Evolutionary conservation across 805 yeast species (phyloP), one percentile per base, ranked within the genome.

Genomic region (Metschnikowia rubicola): DNA sequence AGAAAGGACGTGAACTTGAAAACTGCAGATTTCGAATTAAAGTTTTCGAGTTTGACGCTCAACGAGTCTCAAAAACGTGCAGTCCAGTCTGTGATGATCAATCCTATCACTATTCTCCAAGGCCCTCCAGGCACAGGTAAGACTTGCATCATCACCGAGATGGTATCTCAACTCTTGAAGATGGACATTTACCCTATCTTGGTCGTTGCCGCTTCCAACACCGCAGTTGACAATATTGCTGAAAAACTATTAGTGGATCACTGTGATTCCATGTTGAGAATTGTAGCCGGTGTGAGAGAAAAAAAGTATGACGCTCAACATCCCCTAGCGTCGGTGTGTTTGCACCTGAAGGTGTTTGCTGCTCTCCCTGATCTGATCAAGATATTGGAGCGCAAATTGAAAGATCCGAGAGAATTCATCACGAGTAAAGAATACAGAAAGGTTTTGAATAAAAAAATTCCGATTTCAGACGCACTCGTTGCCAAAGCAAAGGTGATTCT

Each of bases 111-210:
- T 15, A 38, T 54, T 29, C 47, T 50, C 35, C 97, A 90, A 64
- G 97, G 97, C 13, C 97, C 97, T 10, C 97, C 97, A 4, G 77
- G 77, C 15, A 90, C 97, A 0, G 97, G 97, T 63, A 90, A 90
- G 62, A 91, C 97, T 0, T 94, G 88, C 13, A 89, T 96, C 0
- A 88, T 96, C 0, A 92, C 96, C 1, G 83, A 95, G 0, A 86
- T 91, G 45, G 79, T 90, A 21, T 84, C 86, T 55, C 96, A 88
- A 57, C 67, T 88, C 44, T 73, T 81, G 3, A 78, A 80, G 46
- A 58, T 83, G 49, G 79, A 78, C 55, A 77, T 78, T 44, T 82
- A 79, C 40, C 79, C 80, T 51, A 80, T 90, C 10, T 72, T 90
- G 36, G 97, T 90, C 2, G 88, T 96, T 73, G 97, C 97, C 4